Base-by-base conservation (phyloP, 768 basidiomycete species). In the Termitomyces sp. region DNA sequence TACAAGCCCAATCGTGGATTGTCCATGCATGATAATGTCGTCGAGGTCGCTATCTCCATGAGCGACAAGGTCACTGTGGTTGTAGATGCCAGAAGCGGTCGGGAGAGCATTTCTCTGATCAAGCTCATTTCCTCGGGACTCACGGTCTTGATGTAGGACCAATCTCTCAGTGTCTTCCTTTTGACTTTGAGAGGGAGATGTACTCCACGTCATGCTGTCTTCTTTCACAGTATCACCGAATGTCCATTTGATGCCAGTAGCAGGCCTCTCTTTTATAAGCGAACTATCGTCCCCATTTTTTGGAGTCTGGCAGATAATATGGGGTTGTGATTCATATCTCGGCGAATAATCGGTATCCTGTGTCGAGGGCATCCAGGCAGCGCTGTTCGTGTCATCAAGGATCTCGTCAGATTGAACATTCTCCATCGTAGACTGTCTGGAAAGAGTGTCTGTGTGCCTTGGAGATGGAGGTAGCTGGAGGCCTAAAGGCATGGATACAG, bases 131-230 rank as follows among this genome's bases (percentile, higher is more conserved):
- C 53, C 24, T 57, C 57, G 54, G 18, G 57, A 13, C 13, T 41
- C 44, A 9, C 60, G 47, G 11, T 63, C 55, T 33, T 57, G 58
- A 42, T 65, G 66, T 37, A 69, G 65, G 44, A 64, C 65, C 36
- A 67, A 65, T 50, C 63, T 66, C 30, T 67, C 75, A 16, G 77
- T 78, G 61, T 81, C 78, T 22, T 63, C 70, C 49, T 74, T 69
- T 63, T 83, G 83, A 64, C 81, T 86, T 61, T 83, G 78, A 16
- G 85, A 85, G 22, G 84, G 86, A 54, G 80, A 66, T 18, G 87
- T 86, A 63, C 86, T 89, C 89, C 89, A 91, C 18, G 89, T 89
- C 71, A 85, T 79, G 61, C 83, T 87, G 64, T 90, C 89, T 49
- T 89, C 88, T 59, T 78, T 81, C 8, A 75, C 71, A 24, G 70